Base-by-base conservation (phyloP, 495 filamentous ascomycete species). In the Aspergillus funiculosus region DNA sequence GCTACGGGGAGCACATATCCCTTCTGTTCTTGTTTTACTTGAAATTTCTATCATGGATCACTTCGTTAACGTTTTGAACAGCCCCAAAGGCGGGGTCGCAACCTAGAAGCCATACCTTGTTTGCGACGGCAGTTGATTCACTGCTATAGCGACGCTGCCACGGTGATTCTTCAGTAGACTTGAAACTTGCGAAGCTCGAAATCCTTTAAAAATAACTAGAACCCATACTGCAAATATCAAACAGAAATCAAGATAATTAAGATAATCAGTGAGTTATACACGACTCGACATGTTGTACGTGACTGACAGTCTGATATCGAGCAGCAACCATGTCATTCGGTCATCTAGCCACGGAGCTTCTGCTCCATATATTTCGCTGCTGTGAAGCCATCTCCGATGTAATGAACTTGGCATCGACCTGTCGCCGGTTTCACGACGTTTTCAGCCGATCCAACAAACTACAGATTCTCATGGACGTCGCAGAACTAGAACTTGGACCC, bases 21-120 rank as follows among this genome's bases (percentile, higher is more conserved):
- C 45, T 53, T 36, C 52, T 49, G 48, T 51, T 46, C 46, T 40
- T 27, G 59, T 66, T 54, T 36, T 30, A 19, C n/a, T 24, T 24
- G 19, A 27, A 0, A 19, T 38, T 22, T 27, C 31, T 41, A 27
- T 13, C 68, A 73, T 62, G 49, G 66, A 55, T 55, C 28, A 35
- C n/a, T 4, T 18, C 18, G n/a, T 41, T 35, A 58, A 59, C 56
- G 58, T 59, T 53, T 55, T 69, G 51, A 59, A 81, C 79, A 84
- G 76, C 83, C 86, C 85, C 85, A 86, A 81, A 58, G 80, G 60
- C 59, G 84, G 84, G 84, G 85, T 85, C 53, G 59, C 62, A 51
- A 70, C 73, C 69, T 86, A 66, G 39, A 39, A 43, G 35, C 44
- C 48, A 30, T 22, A 32, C 44, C 45, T 36, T 22, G 36, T 49